phyloP scores from a whole-genome alignment of 768 basidiomycete species.

The Suillus plorans region DNA sequence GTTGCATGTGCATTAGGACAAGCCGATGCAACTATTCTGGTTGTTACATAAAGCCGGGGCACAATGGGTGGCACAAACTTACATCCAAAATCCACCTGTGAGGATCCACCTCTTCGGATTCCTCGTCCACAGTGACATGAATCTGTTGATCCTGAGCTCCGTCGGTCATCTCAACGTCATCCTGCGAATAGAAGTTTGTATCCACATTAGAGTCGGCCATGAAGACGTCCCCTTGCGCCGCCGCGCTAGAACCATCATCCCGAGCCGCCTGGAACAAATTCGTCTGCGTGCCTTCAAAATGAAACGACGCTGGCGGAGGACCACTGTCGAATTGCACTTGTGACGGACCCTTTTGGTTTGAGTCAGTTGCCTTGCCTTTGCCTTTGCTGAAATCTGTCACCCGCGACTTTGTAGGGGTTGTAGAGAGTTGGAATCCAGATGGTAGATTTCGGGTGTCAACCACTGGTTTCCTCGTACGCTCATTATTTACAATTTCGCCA shows the following conservation, averaged over 20 bases:
- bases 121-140: constrained; percentile 24
- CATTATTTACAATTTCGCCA: constrained; percentile 26
- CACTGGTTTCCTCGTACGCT: constrained; percentile 17
- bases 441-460: constrained; percentile 22
- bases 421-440: constrained; percentile 24
- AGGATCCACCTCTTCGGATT: constrained; percentile 35
- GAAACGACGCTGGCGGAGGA: constrained; percentile 16
- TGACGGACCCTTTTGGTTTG: neutral
- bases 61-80: constrained; percentile 13
- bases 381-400: constrained; percentile 13
- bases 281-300: constrained; percentile 23
- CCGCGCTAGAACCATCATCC: constrained; percentile 22
- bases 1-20: constrained; percentile 55
- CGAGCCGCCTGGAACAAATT: constrained; percentile 10
- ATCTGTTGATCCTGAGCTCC: constrained; percentile 16
- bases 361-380: constrained; percentile 13
- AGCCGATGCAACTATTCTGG: constrained; percentile 53
- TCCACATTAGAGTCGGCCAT: constrained; percentile 16
- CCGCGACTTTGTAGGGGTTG: constrained; percentile 16
- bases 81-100: constrained; percentile 61
- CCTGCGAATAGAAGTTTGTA: constrained; percentile 22
- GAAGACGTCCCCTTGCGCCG: constrained; percentile 12
- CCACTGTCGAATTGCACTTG: neutral
- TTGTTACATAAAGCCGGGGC: constrained; percentile 6
- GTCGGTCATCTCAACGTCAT: constrained; percentile 37